phyloP scores from a whole-genome alignment of 1,139 yeast genomes.

The Magnusiomyces sp. region DNA sequence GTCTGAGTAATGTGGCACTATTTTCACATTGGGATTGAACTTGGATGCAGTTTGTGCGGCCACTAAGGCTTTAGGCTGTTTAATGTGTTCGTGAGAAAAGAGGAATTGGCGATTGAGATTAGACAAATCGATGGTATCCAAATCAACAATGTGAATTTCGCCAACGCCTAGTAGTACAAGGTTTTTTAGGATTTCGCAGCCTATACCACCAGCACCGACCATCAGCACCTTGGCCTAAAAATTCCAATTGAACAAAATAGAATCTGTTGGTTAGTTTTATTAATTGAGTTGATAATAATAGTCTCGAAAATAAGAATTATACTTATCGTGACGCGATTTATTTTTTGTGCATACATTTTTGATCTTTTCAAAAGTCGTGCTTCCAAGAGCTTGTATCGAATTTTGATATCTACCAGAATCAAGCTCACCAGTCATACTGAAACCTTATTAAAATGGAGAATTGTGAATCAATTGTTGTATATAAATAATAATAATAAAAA shows the following conservation, averaged over 20 bases:
- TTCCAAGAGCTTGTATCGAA: conserved; percentile 17
- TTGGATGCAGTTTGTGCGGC: conserved; percentile 73
- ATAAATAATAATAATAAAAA: not conserved
- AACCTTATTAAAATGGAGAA: not conserved
- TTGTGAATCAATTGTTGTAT: not conserved
- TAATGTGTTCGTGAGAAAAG: conserved; percentile 79
- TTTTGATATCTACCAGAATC: conserved; percentile 12
- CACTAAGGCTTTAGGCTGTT: conserved; percentile 69
- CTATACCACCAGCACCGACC: conserved; percentile 99
- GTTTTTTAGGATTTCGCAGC: conserved; percentile 88
- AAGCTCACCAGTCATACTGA: not conserved
- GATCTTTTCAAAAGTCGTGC: conserved; percentile 12
- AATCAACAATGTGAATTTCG: conserved; percentile 83
- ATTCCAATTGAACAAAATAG: not conserved
- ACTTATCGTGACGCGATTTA: too few relatives aligned
- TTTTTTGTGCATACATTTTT: conserved; percentile 14
- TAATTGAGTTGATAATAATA: not conserved
- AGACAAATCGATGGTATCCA: conserved; percentile 88
- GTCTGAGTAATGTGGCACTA: conserved; percentile 79
- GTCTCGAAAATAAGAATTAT: not conserved
- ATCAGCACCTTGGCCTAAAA: conserved; percentile 46
- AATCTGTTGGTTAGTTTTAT: not conserved
- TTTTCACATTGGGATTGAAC: conserved; percentile 66
- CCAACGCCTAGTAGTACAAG: conserved; percentile 77
- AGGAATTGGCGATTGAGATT: conserved; percentile 90